Evolutionary conservation across 495 filamentous ascomycete genomes (phyloP), one percentile per base, ranked within the genome.

Genomic region (Penicillium bialowiezense): DNA sequence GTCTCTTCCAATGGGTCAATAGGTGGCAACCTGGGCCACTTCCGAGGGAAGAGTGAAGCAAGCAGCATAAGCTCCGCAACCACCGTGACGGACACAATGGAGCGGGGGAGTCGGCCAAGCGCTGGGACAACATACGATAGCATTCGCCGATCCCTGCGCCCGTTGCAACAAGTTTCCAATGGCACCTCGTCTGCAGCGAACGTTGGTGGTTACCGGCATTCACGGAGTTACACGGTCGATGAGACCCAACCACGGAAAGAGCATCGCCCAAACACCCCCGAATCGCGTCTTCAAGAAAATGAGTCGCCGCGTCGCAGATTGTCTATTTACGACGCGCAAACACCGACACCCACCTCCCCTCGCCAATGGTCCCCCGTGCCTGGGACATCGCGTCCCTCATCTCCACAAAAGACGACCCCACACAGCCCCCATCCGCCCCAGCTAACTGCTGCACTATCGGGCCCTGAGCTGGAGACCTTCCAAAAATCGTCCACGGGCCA

Each of bases 401-500:
- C 74, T 7, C 66, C 69, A 23, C 63, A 79, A 15, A 80, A 69
- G 39, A 53, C 63, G 34, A 63, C 71, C 24, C 72, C 67, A 17
- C 74, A 66, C 51, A 59, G 52, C 17, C 74, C 66, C 54, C 79
- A 68, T 59, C 68, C 46, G 31, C 64, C 70, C 31, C 60, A 41
- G 12, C 59, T 75, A 7, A 70, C 72, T 23, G 69, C 74, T 31
- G 73, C 83, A 9, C 60, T 88, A 3, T 74, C 72, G 1, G 72
- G 79, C 0, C 88, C 89, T 2, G 89, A 96, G 44, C 74, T 97
- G 3, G 78, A 86, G 56, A 86, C 77, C 19, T 76, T 97, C 13
- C 82, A 90, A 21, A 86, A 86, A 54, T 96, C 91, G 1, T 85
- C 89, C 0, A 97, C 91, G 2, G 84, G 86, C 48, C 88, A 97